Evolutionary conservation across 441 rosid genomes (phyloP), one percentile per base, ranked within the genome.

Genomic region (Capsella rubella): DNA sequence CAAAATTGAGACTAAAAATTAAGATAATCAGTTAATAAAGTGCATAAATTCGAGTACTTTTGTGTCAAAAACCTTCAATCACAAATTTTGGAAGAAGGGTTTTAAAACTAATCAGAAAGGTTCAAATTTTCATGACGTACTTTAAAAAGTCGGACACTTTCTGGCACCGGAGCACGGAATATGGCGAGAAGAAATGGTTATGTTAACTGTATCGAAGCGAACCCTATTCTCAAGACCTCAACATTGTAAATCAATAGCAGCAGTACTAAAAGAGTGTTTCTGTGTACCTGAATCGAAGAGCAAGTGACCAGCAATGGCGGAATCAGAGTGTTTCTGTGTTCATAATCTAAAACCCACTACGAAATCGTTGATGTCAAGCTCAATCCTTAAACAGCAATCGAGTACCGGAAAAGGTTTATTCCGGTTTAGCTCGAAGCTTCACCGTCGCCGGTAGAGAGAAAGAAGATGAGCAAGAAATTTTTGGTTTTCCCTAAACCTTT

Each of bases 371-470:
- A 21, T 21, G 25, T 21, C 25, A 21, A 21, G 25, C 25, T 21
- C 25, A 21, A 21, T 21, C 25, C 25, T 1, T 1, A 21, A 21
- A 21, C 25, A 21, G 25, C 25, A 21, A 21, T 21, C 25, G 25
- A 21, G 25, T 21, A 28, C 52, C n/a, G 37, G 35, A 9, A 37
- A 47, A 16, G 51, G 52, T 56, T 56, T 65, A 35, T 28, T 56
- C 65, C 71, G 65, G 71, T 63, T 43, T 18, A 47, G 13, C 34
- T 37, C 50, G 58, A 55, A 9, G 18, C 35, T 53, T 53, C 11
- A 53, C 39, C 35, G 57, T 21, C 32, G 57, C 37, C 61, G 43
- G 45, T 34, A 45, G 3, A 29, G 54, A 43, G n/a, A 56, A 42
- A 34, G 47, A 45, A 68, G 73, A 45, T 10, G 13, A 3, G 3